Evolutionary conservation across 345 rosid genomes (phyloP).

Genomic region (Trapa incisa): DNA sequence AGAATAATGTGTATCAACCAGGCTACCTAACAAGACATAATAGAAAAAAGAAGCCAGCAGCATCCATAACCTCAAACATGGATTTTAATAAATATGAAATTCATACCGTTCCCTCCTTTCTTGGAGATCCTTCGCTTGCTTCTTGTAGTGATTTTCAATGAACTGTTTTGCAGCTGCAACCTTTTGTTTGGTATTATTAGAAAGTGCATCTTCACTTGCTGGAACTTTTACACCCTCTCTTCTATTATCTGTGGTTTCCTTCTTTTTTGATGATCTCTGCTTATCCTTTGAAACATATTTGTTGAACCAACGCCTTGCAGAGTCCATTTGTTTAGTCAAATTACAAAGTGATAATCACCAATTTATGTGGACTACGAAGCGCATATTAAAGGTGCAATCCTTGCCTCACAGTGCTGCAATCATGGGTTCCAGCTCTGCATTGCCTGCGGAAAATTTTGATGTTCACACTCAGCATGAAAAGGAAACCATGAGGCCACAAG

Average conservation of each 20-base stretch:
- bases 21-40: neutral
- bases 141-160: conserved; percentile 90
- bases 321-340: conserved; percentile 41
- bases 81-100: neutral
- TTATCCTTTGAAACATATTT: conserved; percentile 63
- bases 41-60: neutral
- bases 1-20: neutral
- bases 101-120: conserved; percentile 86
- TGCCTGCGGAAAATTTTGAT: neutral
- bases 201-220: conserved; percentile 69
- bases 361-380: conserved; percentile 1
- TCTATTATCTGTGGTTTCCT: conserved; percentile 44
- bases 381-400: neutral
- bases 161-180: conserved; percentile 96
- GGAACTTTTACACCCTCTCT: conserved; percentile 49
- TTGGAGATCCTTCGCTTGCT: conserved; percentile 71
- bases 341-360: neutral
- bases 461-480: neutral
- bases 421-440: conserved; percentile 5
- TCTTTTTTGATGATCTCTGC: conserved; percentile 47
- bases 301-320: conserved; percentile 61
- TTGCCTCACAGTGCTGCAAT: conserved; percentile 1
- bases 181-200: conserved; percentile 77
- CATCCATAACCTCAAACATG: neutral
- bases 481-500: neutral